Conservation (phyloP, 441 rosid species). For the Geranium incanum region DNA sequence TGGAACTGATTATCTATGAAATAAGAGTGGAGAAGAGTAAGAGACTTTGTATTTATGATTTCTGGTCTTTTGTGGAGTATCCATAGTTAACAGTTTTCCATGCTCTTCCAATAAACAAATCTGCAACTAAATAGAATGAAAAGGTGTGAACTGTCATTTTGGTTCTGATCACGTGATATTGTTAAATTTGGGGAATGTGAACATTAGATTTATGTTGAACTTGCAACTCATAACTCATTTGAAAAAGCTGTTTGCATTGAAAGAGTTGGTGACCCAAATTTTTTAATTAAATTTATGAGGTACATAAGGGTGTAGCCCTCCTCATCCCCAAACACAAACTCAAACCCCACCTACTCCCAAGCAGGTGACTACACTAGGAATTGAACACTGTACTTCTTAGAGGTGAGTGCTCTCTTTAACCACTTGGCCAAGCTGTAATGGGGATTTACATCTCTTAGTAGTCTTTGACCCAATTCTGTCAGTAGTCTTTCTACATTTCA, state of each 20-base stretch:
- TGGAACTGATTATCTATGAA: not conserved
- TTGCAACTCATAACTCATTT: not conserved
- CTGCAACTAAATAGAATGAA: not conserved
- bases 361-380: too few relatives aligned
- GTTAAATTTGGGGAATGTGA: not conserved
- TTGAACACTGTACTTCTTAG: too few relatives aligned
- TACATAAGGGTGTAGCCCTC: too few relatives aligned
- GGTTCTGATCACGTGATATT: not conserved
- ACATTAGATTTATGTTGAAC: not conserved
- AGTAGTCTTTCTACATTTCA: not conserved
- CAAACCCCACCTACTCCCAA: too few relatives aligned
- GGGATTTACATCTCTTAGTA: too few relatives aligned
- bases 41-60: not conserved
- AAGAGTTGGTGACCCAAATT: not conserved
- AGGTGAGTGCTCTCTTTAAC: too few relatives aligned
- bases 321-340: too few relatives aligned
- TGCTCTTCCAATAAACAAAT: constrained; percentile 2
- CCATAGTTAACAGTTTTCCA: not conserved
- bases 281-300: not conserved
- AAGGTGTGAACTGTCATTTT: not conserved
- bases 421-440: too few relatives aligned
- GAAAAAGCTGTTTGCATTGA: not conserved
- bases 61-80: not conserved
- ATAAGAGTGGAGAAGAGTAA: not conserved
- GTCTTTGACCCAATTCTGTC: too few relatives aligned